Evolutionary conservation across 2,329 filamentous ascomycete species (phyloP).

Genomic region (Harringtonia aguacate): DNA sequence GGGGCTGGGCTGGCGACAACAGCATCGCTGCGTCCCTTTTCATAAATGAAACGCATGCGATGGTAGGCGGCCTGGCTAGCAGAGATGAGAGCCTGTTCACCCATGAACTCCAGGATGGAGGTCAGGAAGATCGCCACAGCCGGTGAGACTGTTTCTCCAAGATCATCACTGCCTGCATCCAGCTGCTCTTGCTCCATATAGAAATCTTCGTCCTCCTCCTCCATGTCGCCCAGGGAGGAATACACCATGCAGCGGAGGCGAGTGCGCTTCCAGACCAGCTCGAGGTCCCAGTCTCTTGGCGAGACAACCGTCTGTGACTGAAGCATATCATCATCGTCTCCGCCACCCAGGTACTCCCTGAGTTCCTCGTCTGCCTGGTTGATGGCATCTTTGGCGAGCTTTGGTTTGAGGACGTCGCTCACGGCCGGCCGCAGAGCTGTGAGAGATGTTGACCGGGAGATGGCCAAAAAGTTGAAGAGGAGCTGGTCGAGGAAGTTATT

Average conservation of each 20-base stretch:
- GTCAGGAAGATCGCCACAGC: constrained; percentile 93
- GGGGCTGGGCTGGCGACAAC: constrained; percentile 30
- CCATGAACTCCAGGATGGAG: constrained; percentile 87
- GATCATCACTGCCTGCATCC: constrained; percentile 43
- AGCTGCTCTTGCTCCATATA: constrained; percentile 75
- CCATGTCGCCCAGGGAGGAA: constrained; percentile 89
- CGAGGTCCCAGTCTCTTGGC: constrained; percentile 69
- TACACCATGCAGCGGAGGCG: constrained; percentile 96
- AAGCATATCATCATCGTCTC: constrained; percentile 61
- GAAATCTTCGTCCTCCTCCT: constrained; percentile 92
- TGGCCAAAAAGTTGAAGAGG: constrained; percentile 78
- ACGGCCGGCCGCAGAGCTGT: constrained; percentile 70
- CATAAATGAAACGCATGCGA: constrained; percentile 47
- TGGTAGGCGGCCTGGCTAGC: constrained; percentile 76
- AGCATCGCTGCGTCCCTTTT: constrained; percentile 47
- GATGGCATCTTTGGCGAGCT: constrained; percentile 60
- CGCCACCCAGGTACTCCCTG: constrained; percentile 72
- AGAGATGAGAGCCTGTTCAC: constrained; percentile 80
- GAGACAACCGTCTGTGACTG: constrained; percentile 41
- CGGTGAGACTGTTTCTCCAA: constrained; percentile 67
- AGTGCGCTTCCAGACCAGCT: constrained; percentile 88
- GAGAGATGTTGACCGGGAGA: constrained; percentile 68
- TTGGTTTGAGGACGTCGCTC: constrained; percentile 76
- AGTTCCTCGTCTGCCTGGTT: constrained; percentile 37
- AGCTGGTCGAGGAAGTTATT: constrained; percentile 93